Percentiles rank a stretch among this genome's conserved stretches.
Evolutionary conservation across 2,329 filamentous ascomycete species (phyloP).

Genomic region (Reticulascus tulasneorum): DNA sequence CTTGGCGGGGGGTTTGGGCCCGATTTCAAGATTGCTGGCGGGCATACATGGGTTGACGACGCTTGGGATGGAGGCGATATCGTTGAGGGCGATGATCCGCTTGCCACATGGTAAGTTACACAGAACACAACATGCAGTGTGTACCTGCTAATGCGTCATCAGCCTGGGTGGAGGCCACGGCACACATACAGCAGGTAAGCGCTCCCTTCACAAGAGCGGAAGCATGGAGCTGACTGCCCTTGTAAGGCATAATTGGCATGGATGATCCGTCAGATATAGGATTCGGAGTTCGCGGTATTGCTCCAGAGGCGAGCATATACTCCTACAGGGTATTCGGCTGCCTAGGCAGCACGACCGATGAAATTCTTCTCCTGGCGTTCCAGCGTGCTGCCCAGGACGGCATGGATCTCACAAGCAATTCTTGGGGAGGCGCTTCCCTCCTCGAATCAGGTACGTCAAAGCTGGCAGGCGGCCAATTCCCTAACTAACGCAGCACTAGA

Average conservation of each 20-base stretch:
- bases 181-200: conserved; percentile 42
- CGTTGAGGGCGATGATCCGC: conserved; percentile 19
- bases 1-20: conserved; percentile 9
- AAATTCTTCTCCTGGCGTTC: conserved; percentile 9
- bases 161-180: conserved; percentile 32
- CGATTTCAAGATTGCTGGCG: conserved; percentile 17
- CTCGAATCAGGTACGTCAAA: no score
- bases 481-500: no score
- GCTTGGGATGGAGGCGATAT: no score
- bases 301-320: conserved; percentile 22
- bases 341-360: conserved; percentile 4
- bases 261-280: conserved; percentile 4
- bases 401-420: conserved; percentile 10
- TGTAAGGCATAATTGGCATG: conserved; percentile 6
- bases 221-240: no score
- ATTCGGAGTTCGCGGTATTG: conserved; percentile 19
- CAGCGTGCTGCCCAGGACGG: conserved; percentile 6
- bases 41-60: conserved; percentile 22
- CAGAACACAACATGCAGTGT: no score
- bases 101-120: conserved; percentile 7
- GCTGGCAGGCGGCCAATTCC: no score
- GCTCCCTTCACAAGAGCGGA: no score
- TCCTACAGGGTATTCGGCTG: conserved; percentile 15
- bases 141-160: no score
- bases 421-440: no score